A percentile compares a stretch with the other conserved stretches of the same genome.
These are phyloP conservation scores for Trichoderma harzianum DNA, from an alignment of 2,329 filamentous ascomycete genomes.

Conservation along the genomic window DNA sequence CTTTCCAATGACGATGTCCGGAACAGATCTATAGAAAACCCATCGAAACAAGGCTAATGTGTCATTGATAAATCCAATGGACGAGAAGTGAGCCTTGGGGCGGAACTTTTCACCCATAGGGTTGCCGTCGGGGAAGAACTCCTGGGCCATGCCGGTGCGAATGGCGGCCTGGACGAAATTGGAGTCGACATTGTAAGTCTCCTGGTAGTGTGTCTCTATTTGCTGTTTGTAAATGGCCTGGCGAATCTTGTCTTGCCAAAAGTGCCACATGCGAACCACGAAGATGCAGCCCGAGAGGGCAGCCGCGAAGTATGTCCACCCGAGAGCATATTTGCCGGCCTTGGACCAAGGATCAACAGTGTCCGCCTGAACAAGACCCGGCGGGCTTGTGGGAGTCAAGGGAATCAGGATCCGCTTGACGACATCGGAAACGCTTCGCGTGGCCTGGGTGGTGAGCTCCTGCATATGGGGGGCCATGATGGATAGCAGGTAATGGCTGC, in stretches of 20 bases:
- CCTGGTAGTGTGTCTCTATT: slow-evolving; percentile 61
- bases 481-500: slow-evolving; percentile 20
- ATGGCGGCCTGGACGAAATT: slow-evolving; percentile 45
- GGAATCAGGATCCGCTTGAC: slow-evolving; percentile 59
- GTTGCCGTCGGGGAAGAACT: slow-evolving; percentile 70
- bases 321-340: slow-evolving; percentile 80
- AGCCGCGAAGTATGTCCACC: slow-evolving; percentile 85
- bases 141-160: slow-evolving; percentile 52
- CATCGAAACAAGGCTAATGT: slow-evolving; percentile 79
- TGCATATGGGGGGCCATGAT: slow-evolving; percentile 41
- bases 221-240: slow-evolving; percentile 86
- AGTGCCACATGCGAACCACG: slow-evolving; percentile 74
- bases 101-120: slow-evolving; percentile 56
- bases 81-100: slow-evolving; percentile 71
- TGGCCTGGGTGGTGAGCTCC: slow-evolving; percentile 33
- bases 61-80: slow-evolving; percentile 72
- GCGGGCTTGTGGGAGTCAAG: slow-evolving; percentile 56
- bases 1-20: slow-evolving; percentile 65
- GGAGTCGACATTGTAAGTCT: slow-evolving; percentile 50
- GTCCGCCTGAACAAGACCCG: slow-evolving; percentile 59
- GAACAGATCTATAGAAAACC: slow-evolving; percentile 84
- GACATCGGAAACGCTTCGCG: slow-evolving; percentile 37
- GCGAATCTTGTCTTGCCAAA: slow-evolving; percentile 90
- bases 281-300: slow-evolving; percentile 66
- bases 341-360: slow-evolving; percentile 74